phyloP scores from a whole-genome alignment of 495 filamentous ascomycete genomes.

The Rhypophila decipiens region DNA sequence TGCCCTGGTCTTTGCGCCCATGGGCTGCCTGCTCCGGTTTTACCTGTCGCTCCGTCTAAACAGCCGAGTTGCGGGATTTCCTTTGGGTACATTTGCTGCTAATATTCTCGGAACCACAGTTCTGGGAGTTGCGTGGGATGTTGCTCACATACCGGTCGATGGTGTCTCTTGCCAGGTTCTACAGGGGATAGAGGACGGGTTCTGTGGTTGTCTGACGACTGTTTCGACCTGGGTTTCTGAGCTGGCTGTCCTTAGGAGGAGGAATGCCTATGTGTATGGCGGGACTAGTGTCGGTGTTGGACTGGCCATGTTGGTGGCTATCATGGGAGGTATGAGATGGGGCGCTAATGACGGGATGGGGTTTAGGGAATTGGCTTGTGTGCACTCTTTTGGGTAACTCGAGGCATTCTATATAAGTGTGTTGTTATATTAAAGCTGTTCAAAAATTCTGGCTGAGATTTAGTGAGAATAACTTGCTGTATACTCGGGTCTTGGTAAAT shows the following conservation, averaged over 20 bases:
- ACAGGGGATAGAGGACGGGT: constrained; percentile 81
- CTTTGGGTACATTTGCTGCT: constrained; percentile 80
- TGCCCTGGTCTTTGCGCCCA: constrained; percentile 77
- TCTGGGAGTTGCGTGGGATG: constrained; percentile 61
- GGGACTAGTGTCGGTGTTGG: constrained; percentile 55
- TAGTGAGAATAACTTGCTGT: too few relatives aligned
- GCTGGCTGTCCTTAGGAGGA: constrained; percentile 58
- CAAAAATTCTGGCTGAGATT: too few relatives aligned
- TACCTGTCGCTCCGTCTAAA: constrained; percentile 65
- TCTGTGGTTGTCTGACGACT: constrained; percentile 85
- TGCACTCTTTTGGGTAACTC: constrained; percentile 2
- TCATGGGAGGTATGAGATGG: constrained; percentile 81
- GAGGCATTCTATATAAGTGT: too few relatives aligned
- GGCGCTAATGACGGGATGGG: too few relatives aligned
- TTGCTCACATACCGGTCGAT: constrained; percentile 56
- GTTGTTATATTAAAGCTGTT: too few relatives aligned
- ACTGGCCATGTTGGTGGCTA: constrained; percentile 60
- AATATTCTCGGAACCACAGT: constrained; percentile 70
- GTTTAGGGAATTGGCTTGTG: constrained; percentile 47
- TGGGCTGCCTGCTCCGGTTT: constrained; percentile 73
- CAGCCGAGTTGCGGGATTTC: constrained; percentile 59
- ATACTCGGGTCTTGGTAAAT: too few relatives aligned
- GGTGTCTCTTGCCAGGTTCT: constrained; percentile 70
- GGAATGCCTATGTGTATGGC: constrained; percentile 74
- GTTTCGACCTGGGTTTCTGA: constrained; percentile 91